Base-by-base conservation (phyloP, 805 yeast genomes). In the Schwanniomyces vanrijiae region DNA sequence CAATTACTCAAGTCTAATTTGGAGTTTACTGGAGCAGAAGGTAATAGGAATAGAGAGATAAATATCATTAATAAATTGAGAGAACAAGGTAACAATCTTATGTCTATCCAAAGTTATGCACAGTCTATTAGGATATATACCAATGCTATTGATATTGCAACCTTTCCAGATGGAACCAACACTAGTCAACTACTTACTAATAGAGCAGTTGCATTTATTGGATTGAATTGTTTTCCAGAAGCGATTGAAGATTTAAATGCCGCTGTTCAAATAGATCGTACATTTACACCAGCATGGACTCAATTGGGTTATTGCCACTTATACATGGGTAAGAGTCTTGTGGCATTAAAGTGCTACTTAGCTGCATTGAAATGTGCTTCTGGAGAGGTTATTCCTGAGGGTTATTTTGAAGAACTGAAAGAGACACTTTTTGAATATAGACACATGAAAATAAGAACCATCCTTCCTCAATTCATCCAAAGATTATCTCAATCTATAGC, bases 221-320 rank as follows among this genome's bases (percentile, higher is more conserved):
- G 75, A 4, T 56, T 71, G 26, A 67, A 68, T 43, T 71, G 76
- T 50, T 66, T 66, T 42, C 62, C 64, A 1, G 77, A 72, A 53
- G 74, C 76, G 0, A 62, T 69, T 1, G 39, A 57, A 10, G 76
- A 71, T 51, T 60, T 72, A 51, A 63, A 66, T 45, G 40, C 42
- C 13, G 75, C 76, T 0, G 51, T 71, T 8, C 37, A 42, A 18
- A 42, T 52, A 33, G 75, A 71, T 48, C 51, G 64, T 26, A 56
- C 65, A 5, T 69, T 65, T 49, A 62, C 71, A 4, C 71, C 76
- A 2, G 77, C 75, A 5, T 72, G 77, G 77, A 57, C 69, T 16
- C 77, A 72, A 55, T 57, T 72, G 48, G 76, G 74, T 3, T 72
- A 70, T 56, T 71, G 74, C 51, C 73, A 71, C 38, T 54, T 72